Percentiles rank a stretch among this genome's conserved stretches.
phyloP scores from a whole-genome alignment of 495 filamentous ascomycete species.

The Podospora didyma region DNA sequence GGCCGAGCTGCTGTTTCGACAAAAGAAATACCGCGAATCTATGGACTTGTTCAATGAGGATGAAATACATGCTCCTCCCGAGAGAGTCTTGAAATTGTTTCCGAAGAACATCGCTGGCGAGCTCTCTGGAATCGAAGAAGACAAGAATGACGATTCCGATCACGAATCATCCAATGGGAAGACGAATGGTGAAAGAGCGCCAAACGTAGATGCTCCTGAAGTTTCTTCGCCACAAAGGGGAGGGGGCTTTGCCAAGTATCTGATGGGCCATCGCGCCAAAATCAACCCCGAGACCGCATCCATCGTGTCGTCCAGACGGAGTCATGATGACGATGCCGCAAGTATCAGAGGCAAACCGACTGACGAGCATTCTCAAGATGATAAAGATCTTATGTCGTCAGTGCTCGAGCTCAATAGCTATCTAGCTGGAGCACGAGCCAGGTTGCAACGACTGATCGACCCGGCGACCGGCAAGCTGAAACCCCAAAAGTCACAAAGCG shows the following conservation, averaged over 20 bases:
- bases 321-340: slow-evolving; percentile 46
- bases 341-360: slow-evolving; percentile 33
- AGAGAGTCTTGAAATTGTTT: slow-evolving; percentile 81
- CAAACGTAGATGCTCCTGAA: slow-evolving; percentile 29
- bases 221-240: slow-evolving; percentile 39
- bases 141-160: slow-evolving; percentile 31
- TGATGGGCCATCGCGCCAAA: slow-evolving; percentile 46
- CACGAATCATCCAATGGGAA: slow-evolving; percentile 48
- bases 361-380: slow-evolving; percentile 54
- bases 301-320: slow-evolving; percentile 54
- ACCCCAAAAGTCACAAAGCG: slow-evolving; percentile 49
- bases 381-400: slow-evolving; percentile 75
- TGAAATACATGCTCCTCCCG: slow-evolving; percentile 81
- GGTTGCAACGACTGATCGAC: slow-evolving; percentile 78
- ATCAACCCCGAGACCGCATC: slow-evolving; percentile 59
- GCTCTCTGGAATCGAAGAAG: slow-evolving; percentile 52
- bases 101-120: slow-evolving; percentile 81
- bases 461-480: slow-evolving; percentile 69
- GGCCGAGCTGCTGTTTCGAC: slow-evolving; percentile 76
- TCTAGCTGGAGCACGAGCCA: slow-evolving; percentile 74
- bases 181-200: slow-evolving; percentile 36
- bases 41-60: slow-evolving; percentile 80
- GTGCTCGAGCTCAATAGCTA: slow-evolving; percentile 80
- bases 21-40: slow-evolving; percentile 80
- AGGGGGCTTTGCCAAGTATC: slow-evolving; percentile 46